A percentile compares a stretch with the other conserved stretches of the same genome.
phyloP scores from a whole-genome alignment of 2,329 filamentous ascomycete species.

The Trichoderma sp. region DNA sequence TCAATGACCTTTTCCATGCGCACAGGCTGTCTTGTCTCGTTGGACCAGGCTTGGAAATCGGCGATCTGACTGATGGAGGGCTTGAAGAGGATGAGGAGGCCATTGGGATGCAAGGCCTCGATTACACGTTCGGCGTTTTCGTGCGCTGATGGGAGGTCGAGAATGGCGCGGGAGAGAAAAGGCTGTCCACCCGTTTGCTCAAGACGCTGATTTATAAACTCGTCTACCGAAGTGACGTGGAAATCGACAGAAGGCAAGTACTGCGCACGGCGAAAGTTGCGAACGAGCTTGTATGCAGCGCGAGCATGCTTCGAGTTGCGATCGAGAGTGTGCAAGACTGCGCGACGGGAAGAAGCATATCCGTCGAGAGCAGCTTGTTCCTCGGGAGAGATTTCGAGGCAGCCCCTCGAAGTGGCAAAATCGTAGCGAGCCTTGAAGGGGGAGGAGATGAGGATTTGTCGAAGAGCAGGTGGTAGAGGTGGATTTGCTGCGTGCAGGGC shows the following conservation, averaged over 20 bases:
- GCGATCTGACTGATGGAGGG: conserved; percentile 78
- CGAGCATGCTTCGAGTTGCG: conserved; percentile 59
- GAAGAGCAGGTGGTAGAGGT: conserved; percentile 44
- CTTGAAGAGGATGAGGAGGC: conserved; percentile 67
- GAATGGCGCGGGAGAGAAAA: conserved; percentile 68
- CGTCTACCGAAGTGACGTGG: conserved; percentile 63
- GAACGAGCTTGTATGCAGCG: conserved; percentile 63
- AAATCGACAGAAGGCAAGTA: conserved; percentile 73
- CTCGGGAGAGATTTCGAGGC: conserved; percentile 32
- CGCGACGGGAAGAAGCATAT: conserved; percentile 55
- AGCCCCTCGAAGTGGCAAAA: conserved; percentile 19
- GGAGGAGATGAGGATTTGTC: conserved; percentile 31
- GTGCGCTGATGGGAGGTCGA: conserved; percentile 69
- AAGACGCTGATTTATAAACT: conserved; percentile 59
- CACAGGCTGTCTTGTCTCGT: conserved; percentile 51
- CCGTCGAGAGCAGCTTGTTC: conserved; percentile 38
- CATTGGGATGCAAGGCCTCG: conserved; percentile 61
- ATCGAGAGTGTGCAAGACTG: conserved; percentile 75
- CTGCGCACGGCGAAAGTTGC: conserved; percentile 65
- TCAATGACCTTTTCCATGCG: conserved; percentile 60
- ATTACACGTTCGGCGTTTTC: conserved; percentile 45
- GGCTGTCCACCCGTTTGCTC: conserved; percentile 43
- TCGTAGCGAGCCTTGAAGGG: conserved; percentile 23
- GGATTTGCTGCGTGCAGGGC: conserved; percentile 73
- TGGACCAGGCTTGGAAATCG: conserved; percentile 52